A percentile compares a stretch with the other conserved stretches of the same genome.
Conservation (phyloP, 1,139 yeast genomes). For the Petasospora fabianii region DNA sequence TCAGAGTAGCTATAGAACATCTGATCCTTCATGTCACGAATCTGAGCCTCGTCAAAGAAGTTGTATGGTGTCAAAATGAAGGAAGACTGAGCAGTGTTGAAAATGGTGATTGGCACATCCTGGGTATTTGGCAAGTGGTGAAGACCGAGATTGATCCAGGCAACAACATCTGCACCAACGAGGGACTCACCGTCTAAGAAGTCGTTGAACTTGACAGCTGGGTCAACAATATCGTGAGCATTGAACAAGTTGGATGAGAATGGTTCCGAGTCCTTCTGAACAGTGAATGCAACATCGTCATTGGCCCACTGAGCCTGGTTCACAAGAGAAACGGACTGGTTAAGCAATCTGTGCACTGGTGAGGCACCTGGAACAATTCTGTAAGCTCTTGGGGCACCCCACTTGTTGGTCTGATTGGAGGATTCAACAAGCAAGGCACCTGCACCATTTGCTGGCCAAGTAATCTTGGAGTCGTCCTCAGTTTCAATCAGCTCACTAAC, state of each 20-base stretch:
- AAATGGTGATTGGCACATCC: slow-evolving; percentile 28
- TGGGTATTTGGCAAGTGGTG: slow-evolving; percentile 29
- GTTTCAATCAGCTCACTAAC: slow-evolving; percentile 12
- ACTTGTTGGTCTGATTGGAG: slow-evolving; percentile 20
- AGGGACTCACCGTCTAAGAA: slow-evolving; percentile 25
- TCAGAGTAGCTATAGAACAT: slow-evolving; percentile 21
- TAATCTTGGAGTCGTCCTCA: slow-evolving; percentile 20
- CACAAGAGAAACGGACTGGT: slow-evolving; percentile 15
- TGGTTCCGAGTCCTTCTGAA: slow-evolving; percentile 26
- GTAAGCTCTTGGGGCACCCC: slow-evolving; percentile 28
- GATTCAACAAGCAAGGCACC: slow-evolving; percentile 27
- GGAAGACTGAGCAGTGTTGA: slow-evolving; percentile 24
- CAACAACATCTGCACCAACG: slow-evolving; percentile 26
- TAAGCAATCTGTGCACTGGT: slow-evolving; percentile 19
- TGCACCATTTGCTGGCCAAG: slow-evolving; percentile 22
- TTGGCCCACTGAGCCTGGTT: slow-evolving; percentile 27
- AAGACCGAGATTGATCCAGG: slow-evolving; percentile 27
- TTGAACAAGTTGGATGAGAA: slow-evolving; percentile 23
- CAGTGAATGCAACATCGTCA: slow-evolving; percentile 22
- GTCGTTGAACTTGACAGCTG: slow-evolving; percentile 20
- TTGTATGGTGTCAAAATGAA: slow-evolving; percentile 27
- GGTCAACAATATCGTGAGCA: slow-evolving; percentile 24
- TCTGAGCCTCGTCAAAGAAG: slow-evolving; percentile 25
- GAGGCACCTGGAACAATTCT: slow-evolving; percentile 22
- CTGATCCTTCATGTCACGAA: slow-evolving; percentile 24